A percentile compares a stretch with the other conserved stretches of the same genome.
Evolutionary conservation across 2,329 filamentous ascomycete species (phyloP).

Genomic region (Paraphoma sp.): DNA sequence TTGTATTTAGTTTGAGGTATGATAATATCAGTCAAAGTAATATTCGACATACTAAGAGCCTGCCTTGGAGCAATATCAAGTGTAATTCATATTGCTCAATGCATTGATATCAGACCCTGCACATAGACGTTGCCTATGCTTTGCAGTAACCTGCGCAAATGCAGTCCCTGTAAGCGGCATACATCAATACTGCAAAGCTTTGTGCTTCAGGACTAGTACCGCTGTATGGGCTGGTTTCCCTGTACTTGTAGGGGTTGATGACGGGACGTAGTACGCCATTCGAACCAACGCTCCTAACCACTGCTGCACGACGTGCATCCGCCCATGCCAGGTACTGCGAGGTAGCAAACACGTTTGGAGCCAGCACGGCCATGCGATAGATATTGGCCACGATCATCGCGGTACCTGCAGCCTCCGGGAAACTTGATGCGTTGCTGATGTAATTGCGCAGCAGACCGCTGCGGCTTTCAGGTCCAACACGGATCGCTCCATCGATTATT

Average conservation of each 20-base stretch:
- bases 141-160: background rate
- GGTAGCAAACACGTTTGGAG: background rate
- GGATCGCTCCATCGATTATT: background rate
- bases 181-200: background rate
- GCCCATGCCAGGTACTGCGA: background rate
- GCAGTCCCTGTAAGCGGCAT: background rate
- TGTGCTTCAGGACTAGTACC: background rate
- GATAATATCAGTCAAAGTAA: too few species aligned
- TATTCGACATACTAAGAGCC: background rate
- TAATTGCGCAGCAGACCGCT: background rate
- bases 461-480: background rate
- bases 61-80: background rate
- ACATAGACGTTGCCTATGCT: background rate
- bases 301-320: background rate
- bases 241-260: background rate
- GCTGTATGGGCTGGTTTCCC: background rate
- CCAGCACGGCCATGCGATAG: background rate
- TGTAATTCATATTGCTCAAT: too few species aligned
- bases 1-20: too few species aligned
- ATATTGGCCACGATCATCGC: background rate
- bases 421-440: background rate
- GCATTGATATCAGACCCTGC: too few species aligned
- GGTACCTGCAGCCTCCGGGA: background rate
- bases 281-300: background rate
- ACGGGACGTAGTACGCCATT: background rate